Percentiles rank a stretch among this genome's conserved stretches.
phyloP scores from a whole-genome alignment of 140 eudicot genomes.

The Stevia rebaudiana region DNA sequence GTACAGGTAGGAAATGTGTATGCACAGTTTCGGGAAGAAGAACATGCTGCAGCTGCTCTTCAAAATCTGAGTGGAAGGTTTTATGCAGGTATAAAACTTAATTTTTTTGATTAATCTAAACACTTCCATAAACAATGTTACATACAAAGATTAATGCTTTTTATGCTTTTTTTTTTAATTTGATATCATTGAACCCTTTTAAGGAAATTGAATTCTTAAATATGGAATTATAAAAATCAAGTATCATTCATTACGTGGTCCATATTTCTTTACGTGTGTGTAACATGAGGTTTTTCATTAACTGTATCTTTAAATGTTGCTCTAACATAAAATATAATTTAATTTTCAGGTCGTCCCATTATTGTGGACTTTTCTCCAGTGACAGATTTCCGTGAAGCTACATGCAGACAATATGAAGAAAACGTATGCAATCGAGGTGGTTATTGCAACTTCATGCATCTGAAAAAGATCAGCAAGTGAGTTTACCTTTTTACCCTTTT shows the following conservation, averaged over 20 bases:
- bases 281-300: background rate
- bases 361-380: conserved; percentile 94
- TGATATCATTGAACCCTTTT: background rate
- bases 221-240: background rate
- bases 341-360: conserved; percentile 72
- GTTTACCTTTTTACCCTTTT: background rate
- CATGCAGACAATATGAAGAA: conserved; percentile 94
- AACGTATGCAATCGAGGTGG: conserved; percentile 95
- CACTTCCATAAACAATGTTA: background rate
- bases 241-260: background rate
- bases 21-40: conserved; percentile 96
- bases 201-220: no score
- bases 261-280: background rate
- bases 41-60: conserved; percentile 83
- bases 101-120: background rate
- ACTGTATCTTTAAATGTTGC: background rate
- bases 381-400: conserved; percentile 95
- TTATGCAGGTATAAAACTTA: conserved; percentile 17
- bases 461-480: conserved; percentile 87
- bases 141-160: background rate
- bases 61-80: conserved; percentile 83
- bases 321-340: conserved; percentile 1
- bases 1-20: conserved; percentile 89
- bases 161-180: background rate
- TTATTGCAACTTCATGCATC: conserved; percentile 95